A percentile compares a stretch with the other conserved stretches of the same genome.
Conservation (phyloP, 2,329 filamentous ascomycete genomes). For the Rhinocladiella mackenziei region DNA sequence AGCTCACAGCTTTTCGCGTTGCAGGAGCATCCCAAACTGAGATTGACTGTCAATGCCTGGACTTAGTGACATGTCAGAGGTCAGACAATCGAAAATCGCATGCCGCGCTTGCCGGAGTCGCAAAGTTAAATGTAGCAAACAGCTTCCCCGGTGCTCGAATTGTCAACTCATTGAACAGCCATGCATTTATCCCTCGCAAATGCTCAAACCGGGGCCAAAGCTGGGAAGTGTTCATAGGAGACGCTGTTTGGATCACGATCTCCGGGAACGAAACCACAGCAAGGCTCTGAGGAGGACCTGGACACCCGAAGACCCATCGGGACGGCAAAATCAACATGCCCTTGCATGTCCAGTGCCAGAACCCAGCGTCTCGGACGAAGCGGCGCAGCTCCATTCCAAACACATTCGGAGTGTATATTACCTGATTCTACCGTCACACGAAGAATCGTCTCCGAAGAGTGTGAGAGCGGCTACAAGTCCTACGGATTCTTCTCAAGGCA, state of each 20-base stretch:
- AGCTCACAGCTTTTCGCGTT: too few species aligned
- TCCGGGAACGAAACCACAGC: not conserved
- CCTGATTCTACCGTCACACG: slow-evolving; percentile 9
- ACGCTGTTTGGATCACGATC: not conserved
- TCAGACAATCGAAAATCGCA: too few species aligned
- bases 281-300: too few species aligned
- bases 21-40: too few species aligned
- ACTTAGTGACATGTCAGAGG: too few species aligned
- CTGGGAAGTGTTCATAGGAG: not conserved
- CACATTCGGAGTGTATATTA: slow-evolving; percentile 22
- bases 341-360: not conserved
- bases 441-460: slow-evolving; percentile 2
- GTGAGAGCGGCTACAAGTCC: not conserved
- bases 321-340: not conserved
- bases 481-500: not conserved
- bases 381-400: slow-evolving; percentile 24
- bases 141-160: not conserved
- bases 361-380: slow-evolving; percentile 3
- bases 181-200: not conserved
- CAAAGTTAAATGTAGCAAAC: too few species aligned
- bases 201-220: not conserved
- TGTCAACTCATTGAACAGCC: not conserved
- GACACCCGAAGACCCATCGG: too few species aligned
- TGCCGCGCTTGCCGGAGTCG: too few species aligned
- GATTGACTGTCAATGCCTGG: too few species aligned